phyloP scores from a whole-genome alignment of 371 early-diverging fungal species.

The Nematocida parisii region DNA sequence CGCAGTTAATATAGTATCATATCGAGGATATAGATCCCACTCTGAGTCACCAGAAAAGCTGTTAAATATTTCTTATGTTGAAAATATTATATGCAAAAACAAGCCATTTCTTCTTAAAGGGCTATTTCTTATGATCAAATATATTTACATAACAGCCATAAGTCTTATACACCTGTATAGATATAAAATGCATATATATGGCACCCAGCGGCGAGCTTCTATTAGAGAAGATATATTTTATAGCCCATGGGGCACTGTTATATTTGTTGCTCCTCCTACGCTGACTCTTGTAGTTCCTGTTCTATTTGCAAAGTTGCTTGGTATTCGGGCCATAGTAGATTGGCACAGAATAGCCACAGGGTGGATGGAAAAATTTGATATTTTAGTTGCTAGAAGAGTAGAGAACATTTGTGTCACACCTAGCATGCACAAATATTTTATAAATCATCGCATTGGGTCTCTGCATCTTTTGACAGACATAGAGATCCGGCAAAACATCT shows the following conservation, averaged over 20 bases:
- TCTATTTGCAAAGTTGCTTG: constrained; percentile 6
- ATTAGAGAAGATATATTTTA: background rate
- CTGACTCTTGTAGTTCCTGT: constrained; percentile 29
- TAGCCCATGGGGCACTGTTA: constrained; percentile 17
- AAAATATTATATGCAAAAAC: constrained; percentile 18
- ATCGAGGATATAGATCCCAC: constrained; percentile 10
- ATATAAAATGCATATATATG: background rate
- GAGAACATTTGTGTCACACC: constrained; percentile 27
- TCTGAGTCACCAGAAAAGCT: background rate
- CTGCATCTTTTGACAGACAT: constrained; percentile 15
- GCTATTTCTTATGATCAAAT: constrained; percentile 4
- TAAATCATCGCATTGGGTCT: background rate
- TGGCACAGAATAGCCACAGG: constrained; percentile 44
- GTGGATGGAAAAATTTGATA: constrained; percentile 9
- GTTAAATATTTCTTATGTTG: constrained; percentile 3
- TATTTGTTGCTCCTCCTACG: constrained; percentile 45
- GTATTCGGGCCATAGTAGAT: constrained; percentile 26
- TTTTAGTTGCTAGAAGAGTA: background rate
- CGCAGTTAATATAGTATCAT: constrained; percentile 10
- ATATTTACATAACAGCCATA: constrained; percentile 5
- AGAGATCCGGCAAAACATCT: background rate
- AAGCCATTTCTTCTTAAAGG: background rate
- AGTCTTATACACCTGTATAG: background rate
- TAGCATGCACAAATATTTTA: constrained; percentile 34
- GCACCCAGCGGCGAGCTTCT: background rate